Evolutionary conservation across 2,329 filamentous ascomycete genomes (phyloP).

Genomic region (Neopestalotiopsis clavispora): DNA sequence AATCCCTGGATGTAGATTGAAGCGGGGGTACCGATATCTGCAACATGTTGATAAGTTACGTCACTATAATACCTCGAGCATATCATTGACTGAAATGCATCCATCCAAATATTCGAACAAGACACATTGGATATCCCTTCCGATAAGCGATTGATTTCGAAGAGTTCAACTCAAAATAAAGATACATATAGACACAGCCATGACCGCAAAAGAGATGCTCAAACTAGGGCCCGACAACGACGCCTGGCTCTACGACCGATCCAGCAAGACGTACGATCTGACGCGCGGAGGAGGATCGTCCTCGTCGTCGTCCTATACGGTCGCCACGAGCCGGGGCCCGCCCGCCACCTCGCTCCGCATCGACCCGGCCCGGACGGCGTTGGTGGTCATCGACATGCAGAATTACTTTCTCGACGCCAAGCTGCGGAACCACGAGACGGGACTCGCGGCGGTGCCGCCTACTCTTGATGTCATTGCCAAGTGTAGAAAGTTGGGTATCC

Average conservation of each 20-base stretch:
- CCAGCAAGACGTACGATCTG: constrained; percentile 33
- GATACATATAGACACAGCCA: constrained; percentile 6
- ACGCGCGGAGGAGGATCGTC: constrained; percentile 23
- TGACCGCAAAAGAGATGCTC: constrained; percentile 23
- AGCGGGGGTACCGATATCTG: background rate
- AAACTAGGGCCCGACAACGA: constrained; percentile 35
- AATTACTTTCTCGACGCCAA: constrained; percentile 53
- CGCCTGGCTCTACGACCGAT: constrained; percentile 36
- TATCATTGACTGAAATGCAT: background rate
- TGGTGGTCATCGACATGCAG: constrained; percentile 59
- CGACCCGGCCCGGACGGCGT: constrained; percentile 45
- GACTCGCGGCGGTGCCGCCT: constrained; percentile 44
- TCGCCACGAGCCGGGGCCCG: constrained; percentile 33
- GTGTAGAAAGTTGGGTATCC: constrained; percentile 54
- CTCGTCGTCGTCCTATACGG: constrained; percentile 19
- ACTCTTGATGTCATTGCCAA: constrained; percentile 45
- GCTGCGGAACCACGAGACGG: constrained; percentile 46
- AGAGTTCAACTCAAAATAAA: background rate
- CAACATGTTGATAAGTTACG: background rate
- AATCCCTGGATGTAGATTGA: background rate
- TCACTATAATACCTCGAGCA: background rate
- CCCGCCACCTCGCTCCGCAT: constrained; percentile 41
- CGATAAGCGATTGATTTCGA: background rate
- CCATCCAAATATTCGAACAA: background rate
- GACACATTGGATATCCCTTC: background rate